phyloP scores from a whole-genome alignment of 208 protist species.

The Acanthamoeba lugdunensis region DNA sequence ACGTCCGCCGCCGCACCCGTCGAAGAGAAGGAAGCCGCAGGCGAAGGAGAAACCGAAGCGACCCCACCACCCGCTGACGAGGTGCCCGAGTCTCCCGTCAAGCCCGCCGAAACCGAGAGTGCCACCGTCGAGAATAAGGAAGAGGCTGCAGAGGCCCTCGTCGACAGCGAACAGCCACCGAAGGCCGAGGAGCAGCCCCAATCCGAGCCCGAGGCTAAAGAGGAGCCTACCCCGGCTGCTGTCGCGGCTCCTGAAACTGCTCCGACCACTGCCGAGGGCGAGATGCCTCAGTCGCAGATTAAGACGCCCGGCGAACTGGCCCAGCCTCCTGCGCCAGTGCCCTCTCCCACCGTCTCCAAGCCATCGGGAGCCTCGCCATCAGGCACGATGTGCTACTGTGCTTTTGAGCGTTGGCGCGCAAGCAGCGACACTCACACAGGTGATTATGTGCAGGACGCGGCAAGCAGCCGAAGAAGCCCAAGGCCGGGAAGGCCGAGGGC shows the following conservation, averaged over 20 bases:
- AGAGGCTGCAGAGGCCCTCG: neutral
- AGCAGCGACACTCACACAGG: neutral
- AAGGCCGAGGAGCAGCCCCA: neutral
- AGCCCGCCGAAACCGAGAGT: neutral
- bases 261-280: neutral
- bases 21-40: neutral
- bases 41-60: neutral
- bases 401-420: neutral
- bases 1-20: neutral
- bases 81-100: too few species aligned
- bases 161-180: neutral
- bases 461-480: constrained; percentile 29
- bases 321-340: neutral
- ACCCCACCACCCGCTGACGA: neutral
- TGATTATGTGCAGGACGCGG: neutral
- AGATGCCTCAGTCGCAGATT: neutral
- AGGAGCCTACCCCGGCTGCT: neutral
- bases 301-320: neutral
- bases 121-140: neutral
- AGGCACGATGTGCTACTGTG: neutral
- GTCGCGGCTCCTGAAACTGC: neutral
- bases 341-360: neutral
- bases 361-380: neutral
- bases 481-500: neutral
- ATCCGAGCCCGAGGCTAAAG: neutral